These are phyloP conservation scores for Paramarasmius palmivorus DNA, from an alignment of 1,284 basidiomycete species.

Conservation along the genomic window DNA sequence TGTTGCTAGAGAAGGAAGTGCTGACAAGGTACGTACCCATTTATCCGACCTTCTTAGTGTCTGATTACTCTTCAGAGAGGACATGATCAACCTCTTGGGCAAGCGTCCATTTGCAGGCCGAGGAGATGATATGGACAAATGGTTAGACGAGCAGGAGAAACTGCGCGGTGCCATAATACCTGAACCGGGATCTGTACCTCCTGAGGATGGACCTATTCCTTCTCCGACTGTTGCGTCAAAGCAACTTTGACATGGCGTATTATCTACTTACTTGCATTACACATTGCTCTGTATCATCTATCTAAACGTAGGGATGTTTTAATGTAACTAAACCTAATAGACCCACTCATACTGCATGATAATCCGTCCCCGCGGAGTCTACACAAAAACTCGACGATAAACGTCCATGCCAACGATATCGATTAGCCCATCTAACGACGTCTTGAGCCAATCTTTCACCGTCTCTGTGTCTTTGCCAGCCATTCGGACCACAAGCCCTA, in stretches of 20 bases:
- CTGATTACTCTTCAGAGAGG: slow-evolving; percentile 45
- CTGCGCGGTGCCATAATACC: slow-evolving; percentile 52
- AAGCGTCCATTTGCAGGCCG: slow-evolving; percentile 80
- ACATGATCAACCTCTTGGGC: slow-evolving; percentile 86
- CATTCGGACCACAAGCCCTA: slow-evolving; percentile 64
- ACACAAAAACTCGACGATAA: slow-evolving; percentile 63
- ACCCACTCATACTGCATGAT: neutral
- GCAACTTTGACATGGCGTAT: slow-evolving; percentile 9
- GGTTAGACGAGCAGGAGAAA: slow-evolving; percentile 76
- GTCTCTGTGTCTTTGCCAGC: slow-evolving; percentile 73
- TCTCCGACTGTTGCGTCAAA: slow-evolving; percentile 51
- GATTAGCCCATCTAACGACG: slow-evolving; percentile 51
- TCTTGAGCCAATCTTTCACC: slow-evolving; percentile 69
- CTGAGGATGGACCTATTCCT: slow-evolving; percentile 40
- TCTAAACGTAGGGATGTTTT: slow-evolving; percentile 18
- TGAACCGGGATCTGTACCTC: slow-evolving; percentile 52
- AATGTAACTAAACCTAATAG: neutral
- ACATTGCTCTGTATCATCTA: slow-evolving; percentile 6
- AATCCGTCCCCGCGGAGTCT: slow-evolving; percentile 11
- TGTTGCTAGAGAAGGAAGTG: slow-evolving; percentile 92
- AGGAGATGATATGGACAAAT: slow-evolving; percentile 92
- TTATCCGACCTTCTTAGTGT: neutral
- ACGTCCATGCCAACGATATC: slow-evolving; percentile 61
- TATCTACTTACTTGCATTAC: slow-evolving; percentile 7
- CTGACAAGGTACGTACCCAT: slow-evolving; percentile 73